These are phyloP conservation scores for Trametes sanguinea DNA, from an alignment of 768 basidiomycete species.

Conservation along the genomic window DNA sequence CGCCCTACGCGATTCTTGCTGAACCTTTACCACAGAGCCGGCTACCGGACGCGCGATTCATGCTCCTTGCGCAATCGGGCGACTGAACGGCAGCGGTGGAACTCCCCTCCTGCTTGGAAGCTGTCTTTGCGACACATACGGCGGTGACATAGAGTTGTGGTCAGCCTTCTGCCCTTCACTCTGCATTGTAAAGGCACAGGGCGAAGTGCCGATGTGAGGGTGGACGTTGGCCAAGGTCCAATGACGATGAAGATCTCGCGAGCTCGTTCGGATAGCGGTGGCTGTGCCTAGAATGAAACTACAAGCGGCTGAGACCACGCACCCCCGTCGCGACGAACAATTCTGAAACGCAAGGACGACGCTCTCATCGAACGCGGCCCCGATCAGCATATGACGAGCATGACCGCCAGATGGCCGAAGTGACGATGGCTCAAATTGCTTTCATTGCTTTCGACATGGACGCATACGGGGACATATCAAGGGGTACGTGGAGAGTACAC, in stretches of 20 bases:
- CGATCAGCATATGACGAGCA: neutral
- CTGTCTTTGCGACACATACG: neutral
- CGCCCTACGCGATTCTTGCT: neutral
- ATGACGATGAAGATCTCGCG: conserved; percentile 7
- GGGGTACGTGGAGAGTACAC: neutral
- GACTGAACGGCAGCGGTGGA: neutral
- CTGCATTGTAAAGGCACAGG: neutral
- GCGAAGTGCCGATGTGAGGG: neutral
- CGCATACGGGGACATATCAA: conserved; percentile 5
- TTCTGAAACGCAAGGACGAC: conserved; percentile 5
- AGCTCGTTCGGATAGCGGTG: conserved; percentile 8
- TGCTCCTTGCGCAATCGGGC: neutral
- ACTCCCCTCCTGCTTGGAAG: neutral
- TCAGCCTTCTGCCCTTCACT: neutral
- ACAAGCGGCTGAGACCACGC: conserved; percentile 10
- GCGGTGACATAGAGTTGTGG: neutral
- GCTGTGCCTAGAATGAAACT: conserved; percentile 7
- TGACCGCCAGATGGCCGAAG: neutral
- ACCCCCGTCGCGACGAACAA: conserved; percentile 14
- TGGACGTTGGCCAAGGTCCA: neutral
- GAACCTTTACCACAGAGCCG: conserved; percentile 4
- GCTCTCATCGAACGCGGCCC: neutral
- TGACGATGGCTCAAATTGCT: neutral
- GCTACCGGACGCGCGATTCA: neutral
- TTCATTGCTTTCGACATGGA: neutral